A percentile compares a stretch with the other conserved stretches of the same genome.
phyloP scores from a whole-genome alignment of 2,329 filamentous ascomycete species.

The Aspergillus melleus region DNA sequence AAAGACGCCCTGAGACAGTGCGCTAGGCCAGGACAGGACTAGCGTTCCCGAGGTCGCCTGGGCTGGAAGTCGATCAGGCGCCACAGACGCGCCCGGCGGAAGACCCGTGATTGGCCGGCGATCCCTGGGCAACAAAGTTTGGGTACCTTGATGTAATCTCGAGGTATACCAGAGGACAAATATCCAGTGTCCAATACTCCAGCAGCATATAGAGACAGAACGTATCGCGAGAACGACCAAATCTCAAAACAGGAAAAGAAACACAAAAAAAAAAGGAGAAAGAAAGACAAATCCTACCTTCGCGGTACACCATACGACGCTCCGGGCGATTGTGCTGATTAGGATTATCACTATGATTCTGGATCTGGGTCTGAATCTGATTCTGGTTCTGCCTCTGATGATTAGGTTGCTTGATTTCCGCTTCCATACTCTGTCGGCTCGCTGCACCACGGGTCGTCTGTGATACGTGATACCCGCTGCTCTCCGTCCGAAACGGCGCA shows the following conservation, averaged over 20 bases:
- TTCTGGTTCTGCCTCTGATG: conserved; percentile 3
- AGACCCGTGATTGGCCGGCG: conserved; percentile 20
- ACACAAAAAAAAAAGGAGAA: conserved; percentile 2
- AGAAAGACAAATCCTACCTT: conserved; percentile 24
- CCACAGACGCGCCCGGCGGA: conserved; percentile 15
- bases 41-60: conserved; percentile 36
- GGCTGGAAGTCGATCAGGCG: conserved; percentile 31
- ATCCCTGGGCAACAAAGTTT: conserved; percentile 14
- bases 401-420: conserved; percentile 11
- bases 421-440: conserved; percentile 19
- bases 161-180: neutral
- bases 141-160: conserved; percentile 11
- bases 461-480: conserved; percentile 22
- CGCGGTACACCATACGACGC: conserved; percentile 22
- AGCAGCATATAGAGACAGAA: neutral
- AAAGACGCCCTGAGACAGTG: conserved; percentile 15
- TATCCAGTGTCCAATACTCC: neutral
- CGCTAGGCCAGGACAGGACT: conserved; percentile 27
- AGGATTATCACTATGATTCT: conserved; percentile 7
- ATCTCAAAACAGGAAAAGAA: neutral
- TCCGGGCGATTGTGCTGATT: conserved; percentile 16
- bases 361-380: neutral
- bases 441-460: conserved; percentile 22
- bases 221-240: neutral
- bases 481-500: conserved; percentile 24